These are phyloP conservation scores for Cyathus striatus DNA, from an alignment of 768 basidiomycete species.

Conservation along the genomic window DNA sequence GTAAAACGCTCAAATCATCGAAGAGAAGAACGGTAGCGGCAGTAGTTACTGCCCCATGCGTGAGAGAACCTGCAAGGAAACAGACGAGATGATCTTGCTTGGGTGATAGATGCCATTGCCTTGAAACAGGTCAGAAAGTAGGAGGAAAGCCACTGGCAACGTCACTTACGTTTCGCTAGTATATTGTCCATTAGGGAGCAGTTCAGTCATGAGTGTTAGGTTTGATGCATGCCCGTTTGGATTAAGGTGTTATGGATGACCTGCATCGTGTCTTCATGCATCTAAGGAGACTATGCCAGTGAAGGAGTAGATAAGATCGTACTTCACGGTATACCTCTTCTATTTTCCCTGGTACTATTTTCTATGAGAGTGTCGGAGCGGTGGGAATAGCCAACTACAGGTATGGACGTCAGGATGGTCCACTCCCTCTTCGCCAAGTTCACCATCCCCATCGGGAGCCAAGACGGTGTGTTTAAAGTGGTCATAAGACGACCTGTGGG, in stretches of 20 bases:
- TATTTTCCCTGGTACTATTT: conserved; percentile 74
- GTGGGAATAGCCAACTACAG: not conserved
- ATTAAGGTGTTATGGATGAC: conserved; percentile 75
- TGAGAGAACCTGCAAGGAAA: conserved; percentile 88
- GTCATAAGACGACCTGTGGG: conserved; percentile 81
- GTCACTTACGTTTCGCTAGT: conserved; percentile 28
- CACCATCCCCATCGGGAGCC: conserved; percentile 72
- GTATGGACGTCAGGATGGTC: conserved; percentile 48
- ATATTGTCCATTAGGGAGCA: conserved; percentile 48
- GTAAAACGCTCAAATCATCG: conserved; percentile 66
- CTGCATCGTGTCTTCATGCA: conserved; percentile 84
- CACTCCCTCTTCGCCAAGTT: conserved; percentile 68
- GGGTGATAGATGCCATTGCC: conserved; percentile 64
- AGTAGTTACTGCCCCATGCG: conserved; percentile 77
- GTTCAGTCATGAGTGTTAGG: conserved; percentile 77
- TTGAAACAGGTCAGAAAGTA: conserved; percentile 18
- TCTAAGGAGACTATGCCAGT: conserved; percentile 32
- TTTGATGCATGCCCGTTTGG: conserved; percentile 48
- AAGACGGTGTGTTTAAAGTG: conserved; percentile 76
- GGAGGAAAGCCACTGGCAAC: conserved; percentile 1
- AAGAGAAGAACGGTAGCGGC: conserved; percentile 69
- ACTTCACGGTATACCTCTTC: conserved; percentile 79
- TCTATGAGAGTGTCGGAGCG: conserved; percentile 17
- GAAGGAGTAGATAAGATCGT: not conserved
- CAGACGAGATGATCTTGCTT: conserved; percentile 98